These are phyloP conservation scores for Blastocladiella britannica DNA, from an alignment of 192 early-diverging fungal genomes.

Conservation along the genomic window DNA sequence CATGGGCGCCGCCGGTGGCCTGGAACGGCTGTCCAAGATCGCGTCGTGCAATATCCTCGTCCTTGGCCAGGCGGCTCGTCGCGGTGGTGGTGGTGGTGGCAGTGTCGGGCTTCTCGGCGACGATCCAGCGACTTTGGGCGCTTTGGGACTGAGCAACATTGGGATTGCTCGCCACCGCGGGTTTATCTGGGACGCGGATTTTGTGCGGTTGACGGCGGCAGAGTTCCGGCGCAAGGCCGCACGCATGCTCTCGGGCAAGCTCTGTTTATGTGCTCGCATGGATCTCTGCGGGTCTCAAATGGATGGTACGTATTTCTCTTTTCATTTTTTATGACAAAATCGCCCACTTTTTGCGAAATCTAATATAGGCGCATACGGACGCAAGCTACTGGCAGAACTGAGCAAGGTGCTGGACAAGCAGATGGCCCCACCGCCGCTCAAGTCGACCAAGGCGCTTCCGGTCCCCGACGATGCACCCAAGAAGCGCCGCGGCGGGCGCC, in stretches of 20 bases:
- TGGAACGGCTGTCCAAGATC: conserved; percentile 66
- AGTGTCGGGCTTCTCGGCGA: neutral
- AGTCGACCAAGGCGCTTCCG: conserved; percentile 71
- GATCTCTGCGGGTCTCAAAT: conserved; percentile 45
- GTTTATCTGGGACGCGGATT: conserved; percentile 53
- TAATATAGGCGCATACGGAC: conserved; percentile 39
- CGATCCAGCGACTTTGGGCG: too few relatives aligned
- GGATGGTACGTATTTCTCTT: conserved; percentile 30
- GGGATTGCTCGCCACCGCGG: conserved; percentile 54
- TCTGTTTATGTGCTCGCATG: conserved; percentile 41
- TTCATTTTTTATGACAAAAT: too few relatives aligned
- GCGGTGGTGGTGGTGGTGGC: neutral
- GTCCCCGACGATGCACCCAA: conserved; percentile 79
- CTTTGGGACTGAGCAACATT: conserved; percentile 44
- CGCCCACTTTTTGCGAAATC: too few relatives aligned
- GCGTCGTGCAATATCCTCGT: conserved; percentile 78
- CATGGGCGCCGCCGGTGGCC: conserved; percentile 71
- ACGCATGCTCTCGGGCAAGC: conserved; percentile 61
- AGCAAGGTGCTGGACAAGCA: conserved; percentile 71
- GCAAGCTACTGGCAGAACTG: conserved; percentile 50
- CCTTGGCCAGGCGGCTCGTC: conserved; percentile 13
- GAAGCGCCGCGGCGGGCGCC: conserved; percentile 70
- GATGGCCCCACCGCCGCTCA: conserved; percentile 63
- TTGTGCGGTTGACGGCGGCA: conserved; percentile 40
- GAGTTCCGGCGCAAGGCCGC: conserved; percentile 62